Conservation (phyloP, 1,139 yeast species). For the Saccharomyces hybrid region DNA sequence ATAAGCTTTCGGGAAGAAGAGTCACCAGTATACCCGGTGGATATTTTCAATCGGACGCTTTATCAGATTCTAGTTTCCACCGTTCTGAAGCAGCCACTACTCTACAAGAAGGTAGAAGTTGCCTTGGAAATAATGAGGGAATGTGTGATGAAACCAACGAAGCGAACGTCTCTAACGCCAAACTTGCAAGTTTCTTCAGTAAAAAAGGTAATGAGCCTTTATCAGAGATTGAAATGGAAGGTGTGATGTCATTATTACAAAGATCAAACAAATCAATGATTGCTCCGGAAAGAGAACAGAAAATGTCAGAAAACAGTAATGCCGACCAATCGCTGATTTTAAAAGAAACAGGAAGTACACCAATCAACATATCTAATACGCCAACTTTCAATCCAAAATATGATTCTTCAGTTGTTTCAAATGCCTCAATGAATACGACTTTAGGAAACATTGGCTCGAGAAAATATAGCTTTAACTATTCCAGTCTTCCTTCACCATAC, state of each 20-base stretch:
- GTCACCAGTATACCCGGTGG: constrained; percentile 15
- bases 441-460: constrained; percentile 18
- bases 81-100: neutral
- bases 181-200: constrained; percentile 64
- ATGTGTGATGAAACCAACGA: neutral
- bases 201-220: constrained; percentile 70
- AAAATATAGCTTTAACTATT: constrained; percentile 48
- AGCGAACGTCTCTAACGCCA: constrained; percentile 24
- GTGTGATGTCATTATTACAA: constrained; percentile 59
- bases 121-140: constrained; percentile 2
- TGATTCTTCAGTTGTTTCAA: constrained; percentile 13
- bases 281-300: constrained; percentile 1
- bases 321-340: constrained; percentile 11
- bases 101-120: neutral
- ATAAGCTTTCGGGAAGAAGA: neutral
- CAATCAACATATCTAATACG: constrained; percentile 18
- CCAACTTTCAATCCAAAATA: constrained; percentile 34
- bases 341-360: constrained; percentile 12
- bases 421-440: constrained; percentile 15
- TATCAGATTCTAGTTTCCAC: constrained; percentile 2
- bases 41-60: constrained; percentile 11
- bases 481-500: constrained; percentile 61
- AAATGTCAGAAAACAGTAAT: neutral
- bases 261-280: constrained; percentile 25
- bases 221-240: constrained; percentile 73